phyloP scores from a whole-genome alignment of 2,329 filamentous ascomycete species.

The Orbilia brochopaga region DNA sequence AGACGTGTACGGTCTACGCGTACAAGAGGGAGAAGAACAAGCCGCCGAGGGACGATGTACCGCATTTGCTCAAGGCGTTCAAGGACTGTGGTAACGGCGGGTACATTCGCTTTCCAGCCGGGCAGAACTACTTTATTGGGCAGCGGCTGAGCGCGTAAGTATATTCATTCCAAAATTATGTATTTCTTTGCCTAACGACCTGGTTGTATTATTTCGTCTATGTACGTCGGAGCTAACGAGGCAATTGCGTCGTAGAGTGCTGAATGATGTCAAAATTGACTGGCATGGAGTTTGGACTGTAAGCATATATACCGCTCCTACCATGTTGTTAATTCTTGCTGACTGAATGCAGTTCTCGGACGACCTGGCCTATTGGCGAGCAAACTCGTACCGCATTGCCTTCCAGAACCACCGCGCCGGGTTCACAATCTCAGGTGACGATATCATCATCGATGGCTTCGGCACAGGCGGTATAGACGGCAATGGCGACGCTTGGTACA shows the following conservation, averaged over 20 bases:
- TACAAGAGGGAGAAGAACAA: conserved; percentile 12
- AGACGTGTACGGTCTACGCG: conserved; percentile 25
- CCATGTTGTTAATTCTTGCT: too few relatives aligned
- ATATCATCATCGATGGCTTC: conserved; percentile 64
- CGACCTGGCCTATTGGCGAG: conserved; percentile 65
- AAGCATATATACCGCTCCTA: conserved; percentile 32
- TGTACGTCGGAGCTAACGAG: too few relatives aligned
- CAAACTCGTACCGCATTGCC: conserved; percentile 63
- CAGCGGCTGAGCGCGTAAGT: conserved; percentile 61
- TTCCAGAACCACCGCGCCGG: conserved; percentile 66
- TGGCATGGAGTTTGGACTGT: conserved; percentile 65
- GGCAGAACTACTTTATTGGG: conserved; percentile 63
- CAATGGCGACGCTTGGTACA: conserved; percentile 65
- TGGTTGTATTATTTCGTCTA: neutral
- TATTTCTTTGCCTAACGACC: neutral
- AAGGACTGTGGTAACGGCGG: conserved; percentile 58
- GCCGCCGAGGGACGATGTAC: conserved; percentile 18
- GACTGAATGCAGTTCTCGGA: conserved; percentile 59
- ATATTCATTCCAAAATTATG: conserved; percentile 1
- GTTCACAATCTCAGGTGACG: conserved; percentile 62
- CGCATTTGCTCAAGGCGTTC: conserved; percentile 52
- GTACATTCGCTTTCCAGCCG: conserved; percentile 63
- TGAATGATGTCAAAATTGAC: conserved; percentile 63
- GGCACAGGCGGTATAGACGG: conserved; percentile 64
- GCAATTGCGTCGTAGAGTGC: conserved; percentile 54